Evolutionary conservation across 495 filamentous ascomycete genomes (phyloP), one percentile per base, ranked within the genome.

Genomic region (Aspergillus bridgeri): DNA sequence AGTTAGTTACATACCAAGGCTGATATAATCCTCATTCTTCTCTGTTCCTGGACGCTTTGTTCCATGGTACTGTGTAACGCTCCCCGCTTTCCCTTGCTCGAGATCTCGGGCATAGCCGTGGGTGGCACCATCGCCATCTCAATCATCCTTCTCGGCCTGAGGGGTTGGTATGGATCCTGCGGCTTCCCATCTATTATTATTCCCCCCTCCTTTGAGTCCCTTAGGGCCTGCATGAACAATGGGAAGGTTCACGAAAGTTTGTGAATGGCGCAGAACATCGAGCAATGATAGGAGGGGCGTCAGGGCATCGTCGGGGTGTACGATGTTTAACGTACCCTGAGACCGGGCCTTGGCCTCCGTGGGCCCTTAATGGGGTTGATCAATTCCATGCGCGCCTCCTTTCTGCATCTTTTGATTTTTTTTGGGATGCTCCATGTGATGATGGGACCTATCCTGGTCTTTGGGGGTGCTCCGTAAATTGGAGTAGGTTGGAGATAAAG

Each of bases 101-200:
- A 62, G 66, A 65, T 68, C 66, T 68, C 66, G 63, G 63, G 63
- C 66, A 53, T 49, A 64, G 59, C 66, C 66, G 50, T 59, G 57
- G 61, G 54, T 63, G 61, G 61, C 61, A 60, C 61, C 54, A 59
- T 60, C 51, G 58, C 60, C 29, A 53, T 53, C 20, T 48, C 57
- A 23, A 48, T 54, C 57, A 45, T 52, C 43, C n/a, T 48, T 46
- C 42, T 56, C 53, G 44, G 50, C 9, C 25, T 38, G 50, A 52
- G 27, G 21, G 27, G 22, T 11, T 25, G 11, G 23, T 23, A 24
- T 33, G 52, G 20, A 45, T 38, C 23, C n/a, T 19, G 20, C n/a
- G 27, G 19, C 19, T 38, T 46, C 6, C 44, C 45, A 20, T 5
- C 42, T 27, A 45, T 33, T 20, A 5, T 47, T 6, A 47, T 23